phyloP scores from a whole-genome alignment of 805 yeast species.

The Pichia manshurica region DNA sequence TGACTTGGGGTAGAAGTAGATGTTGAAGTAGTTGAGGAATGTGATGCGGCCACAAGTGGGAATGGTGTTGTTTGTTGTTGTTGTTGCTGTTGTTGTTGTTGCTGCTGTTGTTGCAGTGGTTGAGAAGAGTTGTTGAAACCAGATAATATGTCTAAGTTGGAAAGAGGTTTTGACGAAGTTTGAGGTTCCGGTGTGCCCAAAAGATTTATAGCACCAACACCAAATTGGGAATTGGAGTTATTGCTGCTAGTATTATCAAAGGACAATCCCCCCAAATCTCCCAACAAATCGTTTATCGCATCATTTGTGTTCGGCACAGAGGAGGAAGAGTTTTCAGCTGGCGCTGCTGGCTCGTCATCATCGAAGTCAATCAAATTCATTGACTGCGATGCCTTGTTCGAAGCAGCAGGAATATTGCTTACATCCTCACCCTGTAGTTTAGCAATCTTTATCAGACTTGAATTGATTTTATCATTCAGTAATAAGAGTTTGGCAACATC shows the following conservation, averaged over 20 bases:
- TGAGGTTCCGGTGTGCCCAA: constrained; percentile 27
- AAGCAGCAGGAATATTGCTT: constrained; percentile 40
- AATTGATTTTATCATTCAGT: constrained; percentile 71
- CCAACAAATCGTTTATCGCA: constrained; percentile 61
- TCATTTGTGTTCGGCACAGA: constrained; percentile 34
- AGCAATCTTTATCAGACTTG: constrained; percentile 60
- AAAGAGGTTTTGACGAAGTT: constrained; percentile 6
- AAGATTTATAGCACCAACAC: constrained; percentile 29
- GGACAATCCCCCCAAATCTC: constrained; percentile 62
- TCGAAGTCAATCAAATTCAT: constrained; percentile 67
- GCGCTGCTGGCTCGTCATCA: constrained; percentile 36
- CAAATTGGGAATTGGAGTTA: constrained; percentile 14
- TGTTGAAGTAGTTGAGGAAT: constrained; percentile 6
- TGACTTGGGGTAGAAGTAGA: constrained; percentile 8
- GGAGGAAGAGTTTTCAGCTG: constrained; percentile 17
- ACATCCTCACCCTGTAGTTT: constrained; percentile 57
- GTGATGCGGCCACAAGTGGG: constrained; percentile 5
- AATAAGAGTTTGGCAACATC: constrained; percentile 57
- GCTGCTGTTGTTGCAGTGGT: constrained; percentile 1
- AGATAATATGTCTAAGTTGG: constrained; percentile 14
- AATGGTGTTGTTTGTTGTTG: constrained; percentile 2
- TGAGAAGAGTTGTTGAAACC: constrained; percentile 13
- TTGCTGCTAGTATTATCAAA: constrained; percentile 32
- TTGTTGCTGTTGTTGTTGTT: neutral
- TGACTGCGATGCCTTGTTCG: constrained; percentile 20